Conservation (phyloP, 164 flowering plant species). For the Vitis rupestris region DNA sequence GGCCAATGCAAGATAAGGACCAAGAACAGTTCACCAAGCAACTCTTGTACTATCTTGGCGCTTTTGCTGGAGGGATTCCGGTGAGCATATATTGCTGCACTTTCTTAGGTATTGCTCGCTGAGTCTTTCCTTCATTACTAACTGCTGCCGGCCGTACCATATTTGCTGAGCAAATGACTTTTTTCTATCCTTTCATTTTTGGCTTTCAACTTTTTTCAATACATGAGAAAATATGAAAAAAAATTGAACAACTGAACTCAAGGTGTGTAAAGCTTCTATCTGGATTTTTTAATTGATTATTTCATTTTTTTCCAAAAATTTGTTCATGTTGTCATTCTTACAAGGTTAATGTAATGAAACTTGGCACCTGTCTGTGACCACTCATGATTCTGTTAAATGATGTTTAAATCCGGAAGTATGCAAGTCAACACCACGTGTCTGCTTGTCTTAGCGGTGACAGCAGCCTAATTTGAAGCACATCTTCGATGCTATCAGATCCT, state of each 20-base stretch:
- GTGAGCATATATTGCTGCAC: constrained; percentile 85
- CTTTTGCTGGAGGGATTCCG: constrained; percentile 97
- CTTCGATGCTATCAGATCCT: no score
- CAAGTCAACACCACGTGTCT: no score
- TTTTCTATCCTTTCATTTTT: not conserved
- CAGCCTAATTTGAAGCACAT: no score
- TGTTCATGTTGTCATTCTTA: not conserved
- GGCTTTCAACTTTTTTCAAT: no score
- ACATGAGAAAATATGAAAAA: no score
- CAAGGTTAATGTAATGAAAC: not conserved
- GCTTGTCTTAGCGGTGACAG: no score
- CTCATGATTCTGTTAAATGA: no score
- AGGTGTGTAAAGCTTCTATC: no score
- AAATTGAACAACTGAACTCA: no score
- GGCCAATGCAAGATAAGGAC: constrained; percentile 66
- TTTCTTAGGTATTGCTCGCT: constrained; percentile 59
- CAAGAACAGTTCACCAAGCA: constrained; percentile 91
- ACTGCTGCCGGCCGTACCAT: no score
- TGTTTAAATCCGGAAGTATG: no score
- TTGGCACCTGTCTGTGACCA: no score
- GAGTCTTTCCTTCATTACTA: not conserved
- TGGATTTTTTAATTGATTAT: not conserved
- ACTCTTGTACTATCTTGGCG: constrained; percentile 80
- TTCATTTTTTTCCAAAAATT: not conserved
- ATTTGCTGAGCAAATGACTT: not conserved